Percentiles rank a stretch among this genome's conserved stretches.
Evolutionary conservation across 106 monocot species (phyloP).

Genomic region (Dendrobium chrysotoxum): DNA sequence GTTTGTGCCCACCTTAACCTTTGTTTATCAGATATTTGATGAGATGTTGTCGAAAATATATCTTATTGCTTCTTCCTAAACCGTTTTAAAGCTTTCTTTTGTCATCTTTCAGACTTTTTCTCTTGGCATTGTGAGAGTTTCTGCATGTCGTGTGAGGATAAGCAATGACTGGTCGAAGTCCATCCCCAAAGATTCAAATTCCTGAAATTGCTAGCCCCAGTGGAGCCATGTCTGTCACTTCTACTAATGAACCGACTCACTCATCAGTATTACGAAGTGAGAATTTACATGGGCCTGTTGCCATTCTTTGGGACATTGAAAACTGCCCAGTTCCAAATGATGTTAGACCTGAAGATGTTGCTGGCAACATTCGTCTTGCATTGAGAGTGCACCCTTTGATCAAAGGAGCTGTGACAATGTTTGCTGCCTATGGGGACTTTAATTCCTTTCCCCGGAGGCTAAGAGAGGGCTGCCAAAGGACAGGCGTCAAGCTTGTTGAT

Average conservation of each 20-base stretch:
- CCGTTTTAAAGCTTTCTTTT: neutral
- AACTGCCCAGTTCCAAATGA: slow-evolving; percentile 84
- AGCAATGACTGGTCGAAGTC: slow-evolving; percentile 19
- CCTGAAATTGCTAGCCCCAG: slow-evolving; percentile 14
- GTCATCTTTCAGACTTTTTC: neutral
- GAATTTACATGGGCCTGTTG: slow-evolving; percentile 43
- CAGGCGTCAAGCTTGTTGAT: slow-evolving; percentile 94
- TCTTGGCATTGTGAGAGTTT: neutral
- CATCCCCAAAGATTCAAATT: slow-evolving; percentile 23
- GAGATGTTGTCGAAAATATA: neutral
- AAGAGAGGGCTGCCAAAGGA: slow-evolving; percentile 85
- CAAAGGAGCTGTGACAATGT: slow-evolving; percentile 61
- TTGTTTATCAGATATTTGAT: neutral
- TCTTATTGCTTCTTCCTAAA: neutral
- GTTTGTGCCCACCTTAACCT: neutral
- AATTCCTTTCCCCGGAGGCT: slow-evolving; percentile 74
- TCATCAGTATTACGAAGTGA: slow-evolving; percentile 5
- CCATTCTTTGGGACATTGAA: slow-evolving; percentile 95
- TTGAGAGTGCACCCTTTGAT: slow-evolving; percentile 61
- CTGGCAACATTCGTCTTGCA: slow-evolving; percentile 76
- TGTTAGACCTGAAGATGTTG: slow-evolving; percentile 85
- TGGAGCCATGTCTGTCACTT: slow-evolving; percentile 15
- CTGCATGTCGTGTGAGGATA: slow-evolving; percentile 30
- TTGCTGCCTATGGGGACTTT: slow-evolving; percentile 90
- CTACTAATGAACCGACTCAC: slow-evolving; percentile 15